phyloP scores from a whole-genome alignment of 2,329 filamentous ascomycete genomes.

The Cordyceps cateniannulata region DNA sequence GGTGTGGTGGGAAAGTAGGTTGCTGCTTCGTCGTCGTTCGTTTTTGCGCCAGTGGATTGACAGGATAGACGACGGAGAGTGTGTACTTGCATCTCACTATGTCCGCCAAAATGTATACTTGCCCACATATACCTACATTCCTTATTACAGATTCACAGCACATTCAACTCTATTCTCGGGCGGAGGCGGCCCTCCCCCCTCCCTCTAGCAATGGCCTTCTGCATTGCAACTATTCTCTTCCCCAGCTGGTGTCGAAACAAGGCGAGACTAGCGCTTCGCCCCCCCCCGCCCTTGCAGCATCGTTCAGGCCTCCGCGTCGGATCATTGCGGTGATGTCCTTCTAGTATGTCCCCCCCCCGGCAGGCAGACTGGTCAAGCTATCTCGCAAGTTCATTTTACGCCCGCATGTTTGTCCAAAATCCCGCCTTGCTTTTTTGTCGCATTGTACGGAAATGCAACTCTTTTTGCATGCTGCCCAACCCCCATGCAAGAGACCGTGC shows the following conservation, averaged over 20 bases:
- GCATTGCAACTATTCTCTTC: not conserved
- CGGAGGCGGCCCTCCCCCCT: too few relatives aligned
- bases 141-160: not conserved
- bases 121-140: not conserved
- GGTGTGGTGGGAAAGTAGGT: not conserved
- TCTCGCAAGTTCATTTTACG: not conserved
- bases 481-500: too few relatives aligned
- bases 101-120: not conserved
- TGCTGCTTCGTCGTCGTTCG: too few relatives aligned
- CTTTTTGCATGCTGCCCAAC: too few relatives aligned
- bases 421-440: too few relatives aligned
- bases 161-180: constrained; percentile 2
- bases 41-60: not conserved
- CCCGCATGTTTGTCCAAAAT: too few relatives aligned
- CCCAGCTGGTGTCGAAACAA: constrained; percentile 2
- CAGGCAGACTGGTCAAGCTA: not conserved
- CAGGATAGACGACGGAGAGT: constrained; percentile 4
- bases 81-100: not conserved
- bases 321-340: not conserved
- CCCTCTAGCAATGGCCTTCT: not conserved
- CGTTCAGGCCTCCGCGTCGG: not conserved
- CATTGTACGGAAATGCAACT: too few relatives aligned
- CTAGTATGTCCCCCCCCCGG: not conserved
- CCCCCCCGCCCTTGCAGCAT: not conserved
- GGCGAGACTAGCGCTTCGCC: constrained; percentile 5